These are phyloP conservation scores for Actinidia arguta DNA, from an alignment of 179 eudicot genomes.

Conservation along the genomic window DNA sequence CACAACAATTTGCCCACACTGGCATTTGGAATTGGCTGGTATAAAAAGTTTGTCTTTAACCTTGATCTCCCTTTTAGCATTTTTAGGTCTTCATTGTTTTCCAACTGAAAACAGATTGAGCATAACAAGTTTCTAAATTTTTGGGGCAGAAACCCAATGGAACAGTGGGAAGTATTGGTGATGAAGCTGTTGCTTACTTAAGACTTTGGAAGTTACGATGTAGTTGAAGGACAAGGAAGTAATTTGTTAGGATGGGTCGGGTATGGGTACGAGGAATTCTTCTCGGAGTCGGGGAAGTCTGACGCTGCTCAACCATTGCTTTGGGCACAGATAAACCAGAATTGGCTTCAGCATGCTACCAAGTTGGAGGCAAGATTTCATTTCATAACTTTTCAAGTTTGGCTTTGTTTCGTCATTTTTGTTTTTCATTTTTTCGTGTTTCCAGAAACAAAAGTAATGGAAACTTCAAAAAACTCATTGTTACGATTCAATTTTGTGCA, in stretches of 20 bases:
- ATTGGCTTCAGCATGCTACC: conserved; percentile 52
- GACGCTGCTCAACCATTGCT: conserved; percentile 22
- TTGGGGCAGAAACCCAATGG: conserved; percentile 24
- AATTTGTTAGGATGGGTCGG: conserved; percentile 27
- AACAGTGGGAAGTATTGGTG: conserved; percentile 15
- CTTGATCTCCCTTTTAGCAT: neutral
- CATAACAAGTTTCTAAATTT: neutral
- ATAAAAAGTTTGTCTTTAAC: neutral
- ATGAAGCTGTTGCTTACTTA: conserved; percentile 24
- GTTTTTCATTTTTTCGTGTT: neutral
- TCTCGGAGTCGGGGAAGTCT: conserved; percentile 22
- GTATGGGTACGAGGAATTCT: conserved; percentile 25
- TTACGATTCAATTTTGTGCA: no score
- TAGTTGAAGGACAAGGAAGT: conserved; percentile 22
- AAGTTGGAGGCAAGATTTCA: conserved; percentile 41
- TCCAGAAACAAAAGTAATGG: no score
- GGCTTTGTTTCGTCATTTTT: no score
- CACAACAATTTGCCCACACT: conserved; percentile 27
- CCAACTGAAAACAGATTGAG: no score
- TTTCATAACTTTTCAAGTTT: no score
- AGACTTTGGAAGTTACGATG: conserved; percentile 28
- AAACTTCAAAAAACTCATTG: no score
- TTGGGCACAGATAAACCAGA: conserved; percentile 46
- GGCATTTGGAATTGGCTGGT: conserved; percentile 46
- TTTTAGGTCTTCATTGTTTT: no score